Conservation (phyloP, 1,284 basidiomycete species). For the Sporisorium graminicola region DNA sequence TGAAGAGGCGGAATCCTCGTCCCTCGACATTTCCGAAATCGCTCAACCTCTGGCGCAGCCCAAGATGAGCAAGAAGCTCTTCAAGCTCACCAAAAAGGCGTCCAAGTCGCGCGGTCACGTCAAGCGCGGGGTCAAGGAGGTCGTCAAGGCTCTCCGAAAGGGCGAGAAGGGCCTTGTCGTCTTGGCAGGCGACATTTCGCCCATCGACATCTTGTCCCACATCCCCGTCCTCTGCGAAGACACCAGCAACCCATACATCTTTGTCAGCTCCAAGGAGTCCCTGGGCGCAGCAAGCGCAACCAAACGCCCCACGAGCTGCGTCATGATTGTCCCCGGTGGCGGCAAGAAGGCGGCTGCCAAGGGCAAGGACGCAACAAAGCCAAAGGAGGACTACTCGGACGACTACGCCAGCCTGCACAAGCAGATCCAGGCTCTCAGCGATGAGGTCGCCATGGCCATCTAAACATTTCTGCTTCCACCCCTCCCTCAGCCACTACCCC, state of each 20-base stretch:
- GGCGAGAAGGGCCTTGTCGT: conserved; percentile 77
- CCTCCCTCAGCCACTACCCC: background rate
- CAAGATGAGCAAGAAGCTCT: conserved; percentile 67
- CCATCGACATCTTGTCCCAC: conserved; percentile 97
- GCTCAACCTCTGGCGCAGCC: conserved; percentile 64
- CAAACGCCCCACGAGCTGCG: conserved; percentile 97
- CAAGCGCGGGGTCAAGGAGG: conserved; percentile 69
- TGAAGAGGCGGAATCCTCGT: conserved; percentile 28
- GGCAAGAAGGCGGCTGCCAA: conserved; percentile 78
- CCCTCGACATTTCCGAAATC: conserved; percentile 55
- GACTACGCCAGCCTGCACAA: conserved; percentile 85
- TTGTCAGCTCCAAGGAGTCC: conserved; percentile 74
- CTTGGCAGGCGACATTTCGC: conserved; percentile 96
- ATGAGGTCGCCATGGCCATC: conserved; percentile 43
- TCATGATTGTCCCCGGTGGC: conserved; percentile 78
- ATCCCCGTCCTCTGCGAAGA: conserved; percentile 95
- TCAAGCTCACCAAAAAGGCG: conserved; percentile 69
- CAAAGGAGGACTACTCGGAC: conserved; percentile 83
- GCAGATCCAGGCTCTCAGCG: conserved; percentile 73
- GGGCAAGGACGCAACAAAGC: conserved; percentile 72
- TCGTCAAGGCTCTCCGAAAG: conserved; percentile 68
- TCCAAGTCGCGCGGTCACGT: conserved; percentile 68
- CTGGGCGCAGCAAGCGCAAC: conserved; percentile 94
- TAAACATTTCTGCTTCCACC: conserved; percentile 5
- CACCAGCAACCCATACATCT: conserved; percentile 90